phyloP scores from a whole-genome alignment of 345 rosid species.

The Hypericum androsaemum region DNA sequence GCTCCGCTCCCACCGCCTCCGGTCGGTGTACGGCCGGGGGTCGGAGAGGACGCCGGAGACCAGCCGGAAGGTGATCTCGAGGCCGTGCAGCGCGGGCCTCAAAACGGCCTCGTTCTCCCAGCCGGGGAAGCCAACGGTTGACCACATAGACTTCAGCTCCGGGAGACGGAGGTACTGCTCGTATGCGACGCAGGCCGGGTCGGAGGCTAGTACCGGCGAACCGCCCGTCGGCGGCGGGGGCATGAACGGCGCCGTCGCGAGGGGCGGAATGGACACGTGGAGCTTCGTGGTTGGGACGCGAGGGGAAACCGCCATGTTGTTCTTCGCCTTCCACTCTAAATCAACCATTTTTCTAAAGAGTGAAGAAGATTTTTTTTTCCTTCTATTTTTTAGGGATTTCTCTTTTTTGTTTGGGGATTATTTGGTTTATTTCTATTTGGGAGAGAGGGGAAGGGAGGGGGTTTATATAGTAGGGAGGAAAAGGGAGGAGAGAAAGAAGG shows the following conservation, averaged over 20 bases:
- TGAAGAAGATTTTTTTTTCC: background rate
- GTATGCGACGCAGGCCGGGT: conserved; percentile 52
- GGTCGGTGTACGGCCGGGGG: conserved; percentile 63
- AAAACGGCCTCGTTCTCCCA: conserved; percentile 59
- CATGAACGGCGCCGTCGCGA: conserved; percentile 5
- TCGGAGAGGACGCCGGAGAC: conserved; percentile 57
- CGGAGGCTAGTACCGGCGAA: conserved; percentile 28
- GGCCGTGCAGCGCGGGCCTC: conserved; percentile 72
- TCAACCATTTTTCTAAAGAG: conserved; percentile 1
- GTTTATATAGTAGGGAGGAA: background rate
- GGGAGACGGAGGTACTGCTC: conserved; percentile 71
- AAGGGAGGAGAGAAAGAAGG: background rate
- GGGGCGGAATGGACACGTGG: background rate
- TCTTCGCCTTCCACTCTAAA: conserved; percentile 3
- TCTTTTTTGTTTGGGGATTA: background rate
- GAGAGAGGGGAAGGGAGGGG: background rate
- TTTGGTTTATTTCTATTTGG: background rate
- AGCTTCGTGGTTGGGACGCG: background rate
- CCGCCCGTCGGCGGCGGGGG: conserved; percentile 3
- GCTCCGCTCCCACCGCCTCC: conserved; percentile 59
- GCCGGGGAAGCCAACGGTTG: conserved; percentile 30
- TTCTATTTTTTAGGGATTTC: background rate
- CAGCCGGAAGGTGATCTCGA: conserved; percentile 78
- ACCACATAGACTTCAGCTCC: conserved; percentile 53
- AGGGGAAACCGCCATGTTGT: background rate